Percentiles rank a stretch among this genome's conserved stretches.
These are phyloP conservation scores for Saposhnikovia divaricata DNA, from an alignment of 129 eudicot species.

Conservation along the genomic window DNA sequence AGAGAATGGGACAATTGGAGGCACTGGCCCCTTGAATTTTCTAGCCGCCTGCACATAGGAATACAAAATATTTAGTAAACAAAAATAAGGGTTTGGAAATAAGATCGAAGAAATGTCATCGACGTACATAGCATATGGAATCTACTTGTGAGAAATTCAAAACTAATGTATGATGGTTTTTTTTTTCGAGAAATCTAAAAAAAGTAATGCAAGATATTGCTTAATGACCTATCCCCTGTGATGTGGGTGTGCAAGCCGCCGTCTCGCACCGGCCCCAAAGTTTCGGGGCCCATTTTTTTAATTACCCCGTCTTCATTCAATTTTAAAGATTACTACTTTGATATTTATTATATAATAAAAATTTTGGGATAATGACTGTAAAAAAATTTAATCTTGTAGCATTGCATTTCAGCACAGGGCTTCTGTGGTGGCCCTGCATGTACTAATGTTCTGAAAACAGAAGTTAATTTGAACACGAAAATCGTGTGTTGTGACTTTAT, in stretches of 20 bases:
- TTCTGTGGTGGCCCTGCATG: no score
- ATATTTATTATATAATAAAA: no score
- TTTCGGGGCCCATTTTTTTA: no score
- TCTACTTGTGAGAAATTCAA: not conserved
- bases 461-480: not conserved
- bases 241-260: no score
- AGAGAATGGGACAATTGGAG: slow-evolving; percentile 93
- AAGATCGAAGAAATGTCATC: not conserved
- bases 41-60: slow-evolving; percentile 79
- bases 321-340: no score
- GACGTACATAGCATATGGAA: not conserved
- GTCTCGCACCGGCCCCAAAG: no score
- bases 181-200: no score
- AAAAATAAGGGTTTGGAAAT: not conserved
- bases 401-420: no score
- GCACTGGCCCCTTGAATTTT: slow-evolving; percentile 96
- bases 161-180: not conserved
- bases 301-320: no score
- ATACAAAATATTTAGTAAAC: not conserved
- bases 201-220: not conserved
- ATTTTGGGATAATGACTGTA: no score
- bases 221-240: not conserved
- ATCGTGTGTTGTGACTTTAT: not conserved
- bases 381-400: no score
- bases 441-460: not conserved